Conservation (phyloP, 192 early-diverging fungal species). For the Chytriomyces sp. region DNA sequence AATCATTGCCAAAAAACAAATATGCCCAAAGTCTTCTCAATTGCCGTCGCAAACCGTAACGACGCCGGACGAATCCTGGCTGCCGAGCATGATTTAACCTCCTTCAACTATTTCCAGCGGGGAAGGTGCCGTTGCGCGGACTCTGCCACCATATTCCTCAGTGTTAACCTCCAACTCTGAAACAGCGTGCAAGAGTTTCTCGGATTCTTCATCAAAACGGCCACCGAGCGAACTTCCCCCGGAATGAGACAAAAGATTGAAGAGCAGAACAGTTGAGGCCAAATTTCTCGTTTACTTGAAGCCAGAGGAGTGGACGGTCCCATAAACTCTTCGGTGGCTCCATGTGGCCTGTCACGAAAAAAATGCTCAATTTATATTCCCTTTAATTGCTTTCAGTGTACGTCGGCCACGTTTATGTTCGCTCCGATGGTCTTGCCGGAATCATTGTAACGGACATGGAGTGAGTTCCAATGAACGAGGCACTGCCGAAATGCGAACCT, state of each 20-base stretch:
- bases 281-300: not conserved
- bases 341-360: not conserved
- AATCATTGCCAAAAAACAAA: not conserved
- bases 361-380: not conserved
- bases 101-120: conserved; percentile 87
- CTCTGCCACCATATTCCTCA: not conserved
- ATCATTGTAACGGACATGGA: conserved; percentile 84
- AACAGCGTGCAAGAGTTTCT: conserved; percentile 82
- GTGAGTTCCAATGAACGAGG: not conserved
- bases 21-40: conserved; percentile 31
- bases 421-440: conserved; percentile 71
- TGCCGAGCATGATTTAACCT: conserved; percentile 72
- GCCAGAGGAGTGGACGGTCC: not conserved
- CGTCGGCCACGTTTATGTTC: conserved; percentile 80
- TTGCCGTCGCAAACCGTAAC: conserved; percentile 19
- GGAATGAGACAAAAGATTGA: conserved; percentile 83
- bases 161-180: not conserved
- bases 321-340: not conserved
- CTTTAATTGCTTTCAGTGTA: conserved; percentile 64
- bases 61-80: conserved; percentile 52
- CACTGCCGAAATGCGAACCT: no score
- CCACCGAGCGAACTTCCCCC: conserved; percentile 80
- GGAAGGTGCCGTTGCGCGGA: conserved; percentile 60
- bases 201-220: conserved; percentile 80
- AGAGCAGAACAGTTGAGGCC: conserved; percentile 66